Percentiles rank a stretch among this genome's conserved stretches.
phyloP scores from a whole-genome alignment of 202 grass and related monocot genomes.

The Carex arenaria region DNA sequence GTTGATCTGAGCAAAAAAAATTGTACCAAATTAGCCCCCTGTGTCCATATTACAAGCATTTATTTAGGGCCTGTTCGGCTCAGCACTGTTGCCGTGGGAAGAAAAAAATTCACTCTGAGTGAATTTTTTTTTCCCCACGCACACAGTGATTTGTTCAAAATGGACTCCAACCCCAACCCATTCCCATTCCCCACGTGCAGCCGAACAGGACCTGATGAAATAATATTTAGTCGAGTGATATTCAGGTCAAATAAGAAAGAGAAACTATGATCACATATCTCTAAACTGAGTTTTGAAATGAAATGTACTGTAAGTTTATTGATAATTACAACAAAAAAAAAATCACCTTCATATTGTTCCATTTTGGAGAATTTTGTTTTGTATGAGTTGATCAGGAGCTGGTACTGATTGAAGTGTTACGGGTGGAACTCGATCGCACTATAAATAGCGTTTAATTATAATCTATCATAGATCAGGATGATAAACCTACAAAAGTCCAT shows the following conservation, averaged over 20 bases:
- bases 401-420: slow-evolving; percentile 2
- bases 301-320: neutral
- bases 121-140: too few species aligned
- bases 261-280: neutral
- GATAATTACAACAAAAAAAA: neutral
- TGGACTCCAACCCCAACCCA: too few species aligned
- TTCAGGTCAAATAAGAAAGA: neutral
- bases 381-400: neutral
- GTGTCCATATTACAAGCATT: neutral
- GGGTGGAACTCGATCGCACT: neutral
- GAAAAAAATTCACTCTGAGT: too few species aligned
- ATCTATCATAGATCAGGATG: neutral
- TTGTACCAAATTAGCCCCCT: neutral
- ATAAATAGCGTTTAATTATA: neutral
- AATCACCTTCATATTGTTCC: slow-evolving; percentile 14
- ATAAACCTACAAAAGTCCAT: neutral
- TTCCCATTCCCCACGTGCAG: too few species aligned
- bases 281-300: neutral
- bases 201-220: too few species aligned
- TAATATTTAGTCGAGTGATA: neutral
- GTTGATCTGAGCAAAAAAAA: neutral
- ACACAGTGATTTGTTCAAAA: too few species aligned
- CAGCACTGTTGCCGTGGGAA: too few species aligned
- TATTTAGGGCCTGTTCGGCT: too few species aligned
- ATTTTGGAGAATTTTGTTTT: neutral